Evolutionary conservation across 352 stramenopile species (phyloP), one percentile per base, ranked within the genome.

Genomic region (Globisporangium irregulare): DNA sequence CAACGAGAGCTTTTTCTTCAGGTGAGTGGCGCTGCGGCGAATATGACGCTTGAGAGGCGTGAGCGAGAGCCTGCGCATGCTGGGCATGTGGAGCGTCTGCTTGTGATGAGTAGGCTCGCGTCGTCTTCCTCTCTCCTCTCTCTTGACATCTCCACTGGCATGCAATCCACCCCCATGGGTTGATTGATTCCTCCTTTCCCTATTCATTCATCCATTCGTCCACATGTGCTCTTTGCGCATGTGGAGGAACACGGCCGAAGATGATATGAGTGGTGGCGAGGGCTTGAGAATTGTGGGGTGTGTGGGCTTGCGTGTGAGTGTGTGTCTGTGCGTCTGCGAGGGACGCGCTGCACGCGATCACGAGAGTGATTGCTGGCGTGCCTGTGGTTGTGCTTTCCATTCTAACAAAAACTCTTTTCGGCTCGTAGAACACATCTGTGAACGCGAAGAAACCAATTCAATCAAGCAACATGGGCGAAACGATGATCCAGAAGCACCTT

Each of bases 401-500:
- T 22, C 56, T 62, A 32, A 62, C 56, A 9, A 14, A 14, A 50
- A 50, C 56, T 48, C 10, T 50, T 62, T 62, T 46, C 24, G 56
- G 10, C 56, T 62, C n/a, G 56, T 24, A 62, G 56, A 50, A 62
- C 56, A 34, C 56, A 62, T 18, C 32, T 24, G 56, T 43, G 55
- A 60, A 60, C 25, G 48, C 57, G 56, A 69, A 57, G 20, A 48
- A 57, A 57, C 56, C 9, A 60, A 34, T 18, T 20, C 57, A 63
- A n/a, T 59, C 32, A 59, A 62, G 5, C 24, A 67, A 34, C 6
- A 93, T 93, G 85, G 77, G 72, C 62, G 85, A 92, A 75, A 77
- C 73, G 24, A 74, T 80, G 68, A 74, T 88, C 43, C 82, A 92
- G 75, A 89, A 89, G 69, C 85, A 94, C 66, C 72, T 96, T 32